Base-by-base conservation (phyloP, 1,284 basidiomycete genomes). In the Moesziomyces antarcticus region DNA sequence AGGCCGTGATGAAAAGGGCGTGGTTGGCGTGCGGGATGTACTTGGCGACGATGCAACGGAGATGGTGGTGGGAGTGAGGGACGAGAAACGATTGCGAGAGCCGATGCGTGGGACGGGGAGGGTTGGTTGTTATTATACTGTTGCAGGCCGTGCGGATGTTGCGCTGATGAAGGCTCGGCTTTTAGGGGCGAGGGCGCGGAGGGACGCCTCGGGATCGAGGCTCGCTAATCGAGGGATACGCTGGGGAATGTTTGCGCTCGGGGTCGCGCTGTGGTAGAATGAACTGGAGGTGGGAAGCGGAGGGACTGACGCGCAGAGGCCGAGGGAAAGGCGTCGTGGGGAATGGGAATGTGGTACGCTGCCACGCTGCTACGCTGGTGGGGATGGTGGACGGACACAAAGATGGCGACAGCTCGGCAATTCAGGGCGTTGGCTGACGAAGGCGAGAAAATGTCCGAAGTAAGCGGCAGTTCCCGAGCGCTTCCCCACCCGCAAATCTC, bases 391-490 rank as follows among this genome's bases (percentile, higher is more conserved):
- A 37, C 21, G 35, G 49, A 41, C 6, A n/a, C 6, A 48, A 4
- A 49, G 21, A 30, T 11, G 2, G 30, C 6, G 30, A 30, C 30
- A 37, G 27, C 13, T 55, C 63, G 62, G 62, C 46, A 58, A 65
- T 42, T 51, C 43, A 42, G 30, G 56, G 62, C 56, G 10, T 27
- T 24, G 44, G 20, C n/a, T 48, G 41, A n/a, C 24, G 8, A 14
- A 42, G 22, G 9, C 27, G n/a, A 42, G 25, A 30, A 41, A 33
- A 20, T 54, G 16, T 21, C 62, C 62, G 62, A 65, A 65, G 48
- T 55, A 59, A 55, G 56, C 63, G 56, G 56, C 48, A 59, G 56
- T 66, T 66, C 51, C 63, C 63, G 56, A 46, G 25, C 24, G 24
- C 24, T 25, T 25, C 7, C 24, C 24, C 24, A 30, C 11, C 2